Base-by-base conservation (phyloP, 2,329 filamentous ascomycete genomes). In the Penicillium sp. region DNA sequence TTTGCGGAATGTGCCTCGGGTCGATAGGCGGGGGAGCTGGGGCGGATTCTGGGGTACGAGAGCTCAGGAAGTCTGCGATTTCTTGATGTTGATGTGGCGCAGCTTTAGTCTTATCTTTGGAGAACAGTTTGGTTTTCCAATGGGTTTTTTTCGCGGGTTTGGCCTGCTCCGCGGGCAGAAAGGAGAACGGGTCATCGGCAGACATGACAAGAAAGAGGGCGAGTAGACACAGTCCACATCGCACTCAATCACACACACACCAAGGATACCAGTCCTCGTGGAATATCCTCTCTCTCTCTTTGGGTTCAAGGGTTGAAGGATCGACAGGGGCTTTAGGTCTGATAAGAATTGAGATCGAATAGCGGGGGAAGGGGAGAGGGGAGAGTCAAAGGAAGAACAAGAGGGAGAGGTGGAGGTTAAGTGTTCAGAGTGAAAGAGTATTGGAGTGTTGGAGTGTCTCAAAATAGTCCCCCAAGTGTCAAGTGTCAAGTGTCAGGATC, bases 1-100 rank as follows among this genome's bases (percentile, higher is more conserved):
- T 71, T 51, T 75, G 65, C 25, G 70, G 69, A 15, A 73, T 64
- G 19, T 64, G 62, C 27, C 67, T 54, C 9, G 56, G 65, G 60
- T 67, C 76, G 63, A 64, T 74, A 50, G 42, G 42, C 15, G 55
- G 50, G 60, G 75, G 55, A 19, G 59, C 56, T 21, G 60, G 33
- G 41, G 62, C 41, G 46, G 56, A 42, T 43, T 56, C 61, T 38
- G 25, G 49, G 33, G 19, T 23, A 31, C 57, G 63, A 57, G 56
- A 81, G 62, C 80, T 81, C 56, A 87, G 77, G 71, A 87, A 87
- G 68, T 83, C 84, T 71, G 80, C 78, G 56, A 87, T 79, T 62
- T 77, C 76, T 54, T 75, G 42, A 37, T 54, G 15, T 72, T 59
- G 80, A 73, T 42, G 79, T 71, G 54, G 74, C 73, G 50, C 64